Percentiles rank a stretch among this genome's conserved stretches.
These are phyloP conservation scores for Coemansia sp. DNA, from an alignment of 371 early-diverging fungal genomes.

Conservation along the genomic window DNA sequence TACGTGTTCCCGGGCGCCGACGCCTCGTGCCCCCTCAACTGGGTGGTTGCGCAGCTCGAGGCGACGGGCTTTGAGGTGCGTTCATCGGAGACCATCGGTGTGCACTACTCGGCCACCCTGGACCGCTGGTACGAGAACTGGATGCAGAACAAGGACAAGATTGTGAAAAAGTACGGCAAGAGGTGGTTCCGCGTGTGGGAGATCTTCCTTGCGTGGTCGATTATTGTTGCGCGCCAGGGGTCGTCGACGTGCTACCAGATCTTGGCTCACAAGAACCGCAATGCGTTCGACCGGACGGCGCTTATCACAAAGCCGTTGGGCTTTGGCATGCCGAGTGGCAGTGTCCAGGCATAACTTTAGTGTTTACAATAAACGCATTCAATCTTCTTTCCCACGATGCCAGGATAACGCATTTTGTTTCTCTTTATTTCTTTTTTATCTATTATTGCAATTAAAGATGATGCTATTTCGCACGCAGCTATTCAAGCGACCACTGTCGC, in stretches of 20 bases:
- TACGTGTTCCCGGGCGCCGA: slow-evolving; percentile 98
- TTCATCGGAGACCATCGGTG: slow-evolving; percentile 87
- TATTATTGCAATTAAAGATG: neutral
- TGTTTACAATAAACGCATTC: neutral
- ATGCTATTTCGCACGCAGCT: too few relatives aligned
- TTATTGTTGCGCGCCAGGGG: slow-evolving; percentile 92
- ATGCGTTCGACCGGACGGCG: slow-evolving; percentile 81
- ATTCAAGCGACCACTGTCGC: too few relatives aligned
- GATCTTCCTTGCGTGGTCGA: slow-evolving; percentile 96
- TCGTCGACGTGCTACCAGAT: slow-evolving; percentile 95
- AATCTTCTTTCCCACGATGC: neutral
- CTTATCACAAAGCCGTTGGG: slow-evolving; percentile 54
- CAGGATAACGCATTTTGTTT: too few relatives aligned
- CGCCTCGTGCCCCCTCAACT: slow-evolving; percentile 93
- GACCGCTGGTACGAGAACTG: slow-evolving; percentile 96
- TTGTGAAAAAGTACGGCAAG: slow-evolving; percentile 83
- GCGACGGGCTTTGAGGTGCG: slow-evolving; percentile 90
- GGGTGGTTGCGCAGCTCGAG: slow-evolving; percentile 90
- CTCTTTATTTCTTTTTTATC: neutral
- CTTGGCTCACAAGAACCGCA: slow-evolving; percentile 93
- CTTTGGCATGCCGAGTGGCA: slow-evolving; percentile 31
- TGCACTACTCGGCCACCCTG: slow-evolving; percentile 96
- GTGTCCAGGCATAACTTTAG: neutral
- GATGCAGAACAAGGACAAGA: slow-evolving; percentile 85
- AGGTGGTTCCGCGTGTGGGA: slow-evolving; percentile 87